A percentile compares a stretch with the other conserved stretches of the same genome.
Evolutionary conservation across 2,329 filamentous ascomycete species (phyloP).

Genomic region (Hymenoscyphus occultus): DNA sequence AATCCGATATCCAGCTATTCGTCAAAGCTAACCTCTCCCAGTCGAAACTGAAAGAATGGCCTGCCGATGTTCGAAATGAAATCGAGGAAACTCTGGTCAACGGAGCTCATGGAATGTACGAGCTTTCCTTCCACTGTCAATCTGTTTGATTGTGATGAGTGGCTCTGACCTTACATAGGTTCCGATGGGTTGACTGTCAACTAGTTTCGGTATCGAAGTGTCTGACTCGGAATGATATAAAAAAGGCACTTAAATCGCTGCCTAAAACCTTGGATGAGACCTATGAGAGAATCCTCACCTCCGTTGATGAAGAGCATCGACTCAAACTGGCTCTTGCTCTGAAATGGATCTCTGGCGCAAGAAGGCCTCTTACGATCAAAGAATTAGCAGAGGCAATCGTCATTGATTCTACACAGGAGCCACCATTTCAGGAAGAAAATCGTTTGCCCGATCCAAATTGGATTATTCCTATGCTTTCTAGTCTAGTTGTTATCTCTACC

Average conservation of each 20-base stretch:
- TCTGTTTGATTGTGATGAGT: background rate
- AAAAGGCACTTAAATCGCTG: conserved; percentile 16
- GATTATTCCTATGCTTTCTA: background rate
- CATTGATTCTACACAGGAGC: background rate
- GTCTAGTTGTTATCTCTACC: background rate
- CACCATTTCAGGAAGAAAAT: background rate
- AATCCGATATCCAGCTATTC: background rate
- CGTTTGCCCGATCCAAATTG: conserved; percentile 1
- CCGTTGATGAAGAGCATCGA: conserved; percentile 26
- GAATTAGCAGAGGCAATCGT: background rate
- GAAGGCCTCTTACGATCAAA: background rate
- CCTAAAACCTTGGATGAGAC: conserved; percentile 25
- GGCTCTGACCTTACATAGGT: conserved; percentile 19
- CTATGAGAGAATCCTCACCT: conserved; percentile 27
- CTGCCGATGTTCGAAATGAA: background rate
- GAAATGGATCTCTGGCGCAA: background rate
- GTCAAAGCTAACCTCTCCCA: background rate
- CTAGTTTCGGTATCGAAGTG: conserved; percentile 30
- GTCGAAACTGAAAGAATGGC: background rate
- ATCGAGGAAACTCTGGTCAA: background rate
- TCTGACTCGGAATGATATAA: conserved; percentile 11
- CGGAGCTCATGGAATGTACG: conserved; percentile 8
- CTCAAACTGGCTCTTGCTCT: background rate
- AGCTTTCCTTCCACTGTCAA: too few species aligned
- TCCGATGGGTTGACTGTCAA: conserved; percentile 31